Conservation (phyloP, 1,284 basidiomycete species). For the Ustilago loliicola region DNA sequence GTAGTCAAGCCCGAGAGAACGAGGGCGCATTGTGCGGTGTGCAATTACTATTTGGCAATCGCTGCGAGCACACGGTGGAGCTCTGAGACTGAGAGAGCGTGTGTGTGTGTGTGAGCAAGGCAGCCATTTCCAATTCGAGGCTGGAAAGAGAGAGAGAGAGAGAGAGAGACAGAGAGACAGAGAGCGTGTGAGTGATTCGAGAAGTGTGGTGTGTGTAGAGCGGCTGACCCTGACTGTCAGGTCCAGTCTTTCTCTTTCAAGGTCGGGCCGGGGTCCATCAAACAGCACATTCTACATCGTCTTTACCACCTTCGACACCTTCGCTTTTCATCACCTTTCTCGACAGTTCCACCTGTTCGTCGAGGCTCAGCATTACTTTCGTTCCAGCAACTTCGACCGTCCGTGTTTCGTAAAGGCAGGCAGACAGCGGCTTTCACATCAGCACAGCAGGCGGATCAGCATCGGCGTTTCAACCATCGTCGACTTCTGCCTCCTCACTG, state of each 20-base stretch:
- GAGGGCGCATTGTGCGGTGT: background rate
- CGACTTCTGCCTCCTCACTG: constrained; percentile 1
- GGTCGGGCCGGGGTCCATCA: constrained; percentile 28
- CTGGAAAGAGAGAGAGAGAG: background rate
- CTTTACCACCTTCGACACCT: constrained; percentile 3
- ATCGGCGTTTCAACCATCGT: constrained; percentile 13
- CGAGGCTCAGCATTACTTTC: constrained; percentile 11
- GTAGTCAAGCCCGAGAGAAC: background rate
- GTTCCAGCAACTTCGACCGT: constrained; percentile 14
- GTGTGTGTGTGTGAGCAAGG: background rate
- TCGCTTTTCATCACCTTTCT: constrained; percentile 2
- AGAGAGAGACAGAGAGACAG: background rate
- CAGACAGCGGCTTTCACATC: constrained; percentile 16
- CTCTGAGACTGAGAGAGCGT: constrained; percentile 10
- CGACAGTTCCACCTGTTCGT: constrained; percentile 13
- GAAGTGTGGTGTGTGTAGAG: background rate
- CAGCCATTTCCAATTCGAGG: background rate
- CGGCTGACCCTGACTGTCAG: constrained; percentile 32
- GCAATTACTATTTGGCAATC: background rate
- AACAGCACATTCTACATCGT: background rate
- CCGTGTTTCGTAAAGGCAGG: constrained; percentile 15
- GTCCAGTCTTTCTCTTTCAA: constrained; percentile 5
- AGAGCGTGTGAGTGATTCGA: constrained; percentile 5
- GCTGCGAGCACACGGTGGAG: background rate
- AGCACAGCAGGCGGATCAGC: constrained; percentile 6